Conservation (phyloP, 352 stramenopile species). For the Phytopythium aichiense region DNA sequence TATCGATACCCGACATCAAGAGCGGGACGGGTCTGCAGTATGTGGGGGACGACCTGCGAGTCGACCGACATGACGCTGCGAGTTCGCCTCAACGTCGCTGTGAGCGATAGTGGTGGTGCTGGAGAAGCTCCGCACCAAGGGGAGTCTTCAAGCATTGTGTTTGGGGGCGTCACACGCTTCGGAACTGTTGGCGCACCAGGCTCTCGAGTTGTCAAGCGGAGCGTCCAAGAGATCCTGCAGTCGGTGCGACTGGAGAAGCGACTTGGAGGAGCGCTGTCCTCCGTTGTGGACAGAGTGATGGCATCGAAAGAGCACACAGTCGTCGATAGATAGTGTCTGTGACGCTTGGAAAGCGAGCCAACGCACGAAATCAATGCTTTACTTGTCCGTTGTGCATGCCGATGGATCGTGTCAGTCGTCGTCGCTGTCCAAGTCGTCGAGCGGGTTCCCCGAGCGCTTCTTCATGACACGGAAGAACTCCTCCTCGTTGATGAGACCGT, state of each 20-base stretch:
- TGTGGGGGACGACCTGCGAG: conserved; percentile 33
- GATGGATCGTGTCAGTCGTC: conserved; percentile 54
- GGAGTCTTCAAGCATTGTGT: neutral
- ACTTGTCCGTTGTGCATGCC: neutral
- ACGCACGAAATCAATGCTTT: neutral
- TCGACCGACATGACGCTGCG: conserved; percentile 31
- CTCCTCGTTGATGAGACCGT: conserved; percentile 93
- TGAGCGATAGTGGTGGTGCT: neutral
- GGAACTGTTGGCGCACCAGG: conserved; percentile 1
- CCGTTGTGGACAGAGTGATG: conserved; percentile 1
- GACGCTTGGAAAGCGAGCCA: neutral
- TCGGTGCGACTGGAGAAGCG: conserved; percentile 44
- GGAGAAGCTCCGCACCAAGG: neutral
- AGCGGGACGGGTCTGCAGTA: neutral
- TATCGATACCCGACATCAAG: neutral
- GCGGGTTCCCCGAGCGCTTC: conserved; percentile 90
- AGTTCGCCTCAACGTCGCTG: conserved; percentile 39
- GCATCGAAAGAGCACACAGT: neutral
- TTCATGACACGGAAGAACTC: conserved; percentile 97
- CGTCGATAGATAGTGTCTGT: neutral
- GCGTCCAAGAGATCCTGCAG: conserved; percentile 68
- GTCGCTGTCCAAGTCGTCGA: conserved; percentile 90
- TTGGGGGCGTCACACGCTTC: neutral
- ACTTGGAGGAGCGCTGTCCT: conserved; percentile 12
- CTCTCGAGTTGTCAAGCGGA: conserved; percentile 51